Evolutionary conservation across 495 filamentous ascomycete genomes (phyloP).

Genomic region (Penicillium coffeae): DNA sequence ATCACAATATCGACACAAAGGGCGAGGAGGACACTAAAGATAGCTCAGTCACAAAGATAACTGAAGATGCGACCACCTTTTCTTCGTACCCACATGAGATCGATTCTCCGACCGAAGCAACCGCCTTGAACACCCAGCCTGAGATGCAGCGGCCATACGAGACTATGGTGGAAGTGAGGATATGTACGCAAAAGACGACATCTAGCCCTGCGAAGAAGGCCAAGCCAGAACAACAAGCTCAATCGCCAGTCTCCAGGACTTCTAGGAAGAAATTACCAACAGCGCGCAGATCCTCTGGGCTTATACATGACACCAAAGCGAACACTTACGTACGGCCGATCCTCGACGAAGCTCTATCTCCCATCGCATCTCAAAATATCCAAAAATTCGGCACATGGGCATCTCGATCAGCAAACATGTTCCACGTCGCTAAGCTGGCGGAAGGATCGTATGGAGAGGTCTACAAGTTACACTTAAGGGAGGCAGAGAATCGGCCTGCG

Average conservation of each 20-base stretch:
- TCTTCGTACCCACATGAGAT: not conserved
- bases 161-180: constrained; percentile 34
- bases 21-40: not conserved
- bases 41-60: not conserved
- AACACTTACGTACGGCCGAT: constrained; percentile 40
- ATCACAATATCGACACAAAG: not conserved
- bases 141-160: constrained; percentile 12
- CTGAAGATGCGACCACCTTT: not conserved
- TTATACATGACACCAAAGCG: constrained; percentile 32
- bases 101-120: constrained; percentile 2
- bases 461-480: constrained; percentile 41
- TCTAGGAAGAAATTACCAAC: constrained; percentile 13
- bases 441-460: constrained; percentile 53
- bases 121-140: constrained; percentile 2
- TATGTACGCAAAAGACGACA: constrained; percentile 5
- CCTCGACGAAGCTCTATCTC: constrained; percentile 36
- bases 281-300: constrained; percentile 31
- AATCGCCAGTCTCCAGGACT: not conserved
- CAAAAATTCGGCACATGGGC: constrained; percentile 45
- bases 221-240: not conserved
- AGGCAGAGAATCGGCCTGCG: constrained; percentile 33
- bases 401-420: constrained; percentile 35
- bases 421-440: constrained; percentile 46
- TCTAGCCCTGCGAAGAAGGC: not conserved
- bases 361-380: constrained; percentile 33